phyloP scores from a whole-genome alignment of 306 rosid species.

The Inga leiocalycina region DNA sequence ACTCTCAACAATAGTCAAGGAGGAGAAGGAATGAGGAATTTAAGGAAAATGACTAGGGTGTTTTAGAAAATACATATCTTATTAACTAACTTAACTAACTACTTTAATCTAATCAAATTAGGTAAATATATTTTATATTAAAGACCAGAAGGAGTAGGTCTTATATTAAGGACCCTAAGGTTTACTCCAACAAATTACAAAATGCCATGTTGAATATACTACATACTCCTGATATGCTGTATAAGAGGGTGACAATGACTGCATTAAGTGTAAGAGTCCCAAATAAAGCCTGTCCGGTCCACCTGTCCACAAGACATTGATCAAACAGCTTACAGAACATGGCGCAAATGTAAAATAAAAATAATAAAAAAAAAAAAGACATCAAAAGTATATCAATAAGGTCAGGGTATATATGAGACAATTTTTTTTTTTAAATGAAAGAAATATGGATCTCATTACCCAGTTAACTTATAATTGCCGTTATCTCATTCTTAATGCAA shows the following conservation, averaged over 20 bases:
- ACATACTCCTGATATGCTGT: constrained; percentile 96
- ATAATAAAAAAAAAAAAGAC: background rate
- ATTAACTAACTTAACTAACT: no score
- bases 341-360: background rate
- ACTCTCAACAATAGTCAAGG: no score
- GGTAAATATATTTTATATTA: no score
- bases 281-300: constrained; percentile 99
- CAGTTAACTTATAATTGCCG: background rate
- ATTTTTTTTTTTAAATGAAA: background rate
- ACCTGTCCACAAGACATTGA: constrained; percentile 58
- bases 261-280: constrained; percentile 91
- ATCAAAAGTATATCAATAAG: background rate
- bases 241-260: constrained; percentile 77
- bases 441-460: background rate
- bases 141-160: no score
- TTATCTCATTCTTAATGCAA: background rate
- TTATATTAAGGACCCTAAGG: no score
- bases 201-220: constrained; percentile 22
- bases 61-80: no score
- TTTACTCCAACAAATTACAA: background rate
- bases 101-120: no score
- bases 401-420: background rate
- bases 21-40: no score
- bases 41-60: no score
- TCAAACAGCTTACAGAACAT: constrained; percentile 14